phyloP scores from a whole-genome alignment of 2,329 filamentous ascomycete species.

The Chrysosporium keratinophilum region DNA sequence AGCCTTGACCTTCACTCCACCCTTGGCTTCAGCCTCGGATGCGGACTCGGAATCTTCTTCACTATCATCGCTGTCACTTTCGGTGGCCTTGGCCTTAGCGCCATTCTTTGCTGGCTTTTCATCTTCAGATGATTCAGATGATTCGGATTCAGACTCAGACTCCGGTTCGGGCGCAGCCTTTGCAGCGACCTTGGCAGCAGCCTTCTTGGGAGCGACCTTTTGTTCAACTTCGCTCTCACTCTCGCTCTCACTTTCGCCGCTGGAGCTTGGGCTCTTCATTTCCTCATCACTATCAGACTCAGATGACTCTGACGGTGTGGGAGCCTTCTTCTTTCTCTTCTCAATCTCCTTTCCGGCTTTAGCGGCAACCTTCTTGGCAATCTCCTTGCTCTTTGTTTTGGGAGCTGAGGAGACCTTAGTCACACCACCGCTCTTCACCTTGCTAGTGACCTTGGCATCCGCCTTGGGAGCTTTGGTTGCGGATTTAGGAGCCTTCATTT shows the following conservation, averaged over 20 bases:
- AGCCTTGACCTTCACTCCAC: constrained; percentile 8
- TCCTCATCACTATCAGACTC: constrained; percentile 14
- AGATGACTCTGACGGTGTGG: constrained; percentile 14
- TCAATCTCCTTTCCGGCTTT: constrained; percentile 11
- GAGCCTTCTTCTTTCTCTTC: constrained; percentile 16
- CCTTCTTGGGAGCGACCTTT: constrained; percentile 22
- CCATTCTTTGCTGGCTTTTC: constrained; percentile 19
- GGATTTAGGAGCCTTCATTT: constrained; percentile 38
- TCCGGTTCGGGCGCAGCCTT: constrained; percentile 7
- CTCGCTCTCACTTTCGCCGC: constrained; percentile 17
- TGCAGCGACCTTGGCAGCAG: constrained; percentile 20
- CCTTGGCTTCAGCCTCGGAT: constrained; percentile 20
- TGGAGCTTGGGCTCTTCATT: constrained; percentile 8
- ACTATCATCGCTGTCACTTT: constrained; percentile 19
- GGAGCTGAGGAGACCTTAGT: constrained; percentile 36
- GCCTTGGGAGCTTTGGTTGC: constrained; percentile 34
- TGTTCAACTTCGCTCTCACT: constrained; percentile 18
- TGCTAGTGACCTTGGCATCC: constrained; percentile 35
- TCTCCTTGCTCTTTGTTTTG: constrained; percentile 28
- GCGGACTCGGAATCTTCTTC: constrained; percentile 16
- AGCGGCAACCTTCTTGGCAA: constrained; percentile 15
- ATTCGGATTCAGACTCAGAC: constrained; percentile 22
- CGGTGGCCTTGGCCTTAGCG: constrained; percentile 17
- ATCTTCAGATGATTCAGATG: constrained; percentile 23
- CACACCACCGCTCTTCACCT: constrained; percentile 40